Conservation (phyloP, 2,329 filamentous ascomycete species). For the Alternaria consortialis region DNA sequence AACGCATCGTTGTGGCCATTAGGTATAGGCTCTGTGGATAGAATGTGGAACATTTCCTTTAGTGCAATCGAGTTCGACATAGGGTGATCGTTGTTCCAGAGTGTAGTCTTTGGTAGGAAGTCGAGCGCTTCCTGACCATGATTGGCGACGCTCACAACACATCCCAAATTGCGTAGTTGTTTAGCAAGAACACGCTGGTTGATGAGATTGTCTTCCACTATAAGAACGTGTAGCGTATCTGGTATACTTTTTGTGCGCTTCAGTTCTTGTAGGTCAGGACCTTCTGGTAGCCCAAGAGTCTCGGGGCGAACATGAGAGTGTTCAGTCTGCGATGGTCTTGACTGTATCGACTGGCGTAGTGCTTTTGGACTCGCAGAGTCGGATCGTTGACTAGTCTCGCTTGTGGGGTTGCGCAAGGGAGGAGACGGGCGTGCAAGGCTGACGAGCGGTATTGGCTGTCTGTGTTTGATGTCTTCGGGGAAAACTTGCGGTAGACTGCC, state of each 20-base stretch:
- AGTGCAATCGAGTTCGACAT: slow-evolving; percentile 60
- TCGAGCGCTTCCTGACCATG: slow-evolving; percentile 51
- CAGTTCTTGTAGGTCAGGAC: slow-evolving; percentile 12
- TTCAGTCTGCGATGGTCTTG: not conserved
- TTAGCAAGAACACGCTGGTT: slow-evolving; percentile 55
- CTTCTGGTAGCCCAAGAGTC: slow-evolving; percentile 14
- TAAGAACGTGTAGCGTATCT: slow-evolving; percentile 35
- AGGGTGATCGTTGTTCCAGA: slow-evolving; percentile 29
- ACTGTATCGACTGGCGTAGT: slow-evolving; percentile 1
- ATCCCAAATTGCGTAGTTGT: slow-evolving; percentile 50
- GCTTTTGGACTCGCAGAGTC: slow-evolving; percentile 1
- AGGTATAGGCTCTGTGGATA: slow-evolving; percentile 10
- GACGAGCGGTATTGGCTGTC: slow-evolving; percentile 15
- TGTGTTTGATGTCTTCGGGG: slow-evolving; percentile 34
- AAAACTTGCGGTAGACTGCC: slow-evolving; percentile 28
- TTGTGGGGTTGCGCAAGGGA: slow-evolving; percentile 6
- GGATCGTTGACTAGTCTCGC: not conserved
- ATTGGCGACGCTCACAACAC: slow-evolving; percentile 49
- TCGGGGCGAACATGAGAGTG: slow-evolving; percentile 5
- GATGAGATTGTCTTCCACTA: slow-evolving; percentile 53
- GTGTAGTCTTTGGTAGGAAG: slow-evolving; percentile 39
- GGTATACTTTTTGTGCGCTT: slow-evolving; percentile 19
- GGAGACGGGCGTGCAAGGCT: slow-evolving; percentile 9
- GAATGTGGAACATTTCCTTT: slow-evolving; percentile 7
- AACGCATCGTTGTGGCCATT: not conserved